Evolutionary conservation across 2,329 filamentous ascomycete genomes (phyloP).

Genomic region (Cytospora chrysosperma): DNA sequence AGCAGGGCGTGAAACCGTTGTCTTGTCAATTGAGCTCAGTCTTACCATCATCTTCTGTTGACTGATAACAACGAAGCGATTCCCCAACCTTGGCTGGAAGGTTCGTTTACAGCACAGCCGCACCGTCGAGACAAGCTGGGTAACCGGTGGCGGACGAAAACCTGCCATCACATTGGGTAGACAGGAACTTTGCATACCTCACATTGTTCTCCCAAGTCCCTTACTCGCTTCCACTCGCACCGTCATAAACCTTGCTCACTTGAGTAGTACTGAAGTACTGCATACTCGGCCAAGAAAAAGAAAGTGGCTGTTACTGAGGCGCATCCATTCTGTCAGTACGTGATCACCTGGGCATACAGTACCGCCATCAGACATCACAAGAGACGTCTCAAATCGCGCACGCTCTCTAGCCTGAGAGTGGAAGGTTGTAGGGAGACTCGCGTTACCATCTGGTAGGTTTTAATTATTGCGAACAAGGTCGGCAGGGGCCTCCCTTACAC

Average conservation of each 20-base stretch:
- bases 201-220: no score
- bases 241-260: no score
- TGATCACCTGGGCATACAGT: no score
- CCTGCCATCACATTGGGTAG: no score
- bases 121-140: conserved; percentile 9
- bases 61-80: not conserved
- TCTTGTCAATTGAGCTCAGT: not conserved
- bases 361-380: not conserved
- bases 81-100: not conserved
- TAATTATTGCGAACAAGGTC: conserved; percentile 3
- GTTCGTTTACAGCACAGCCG: not conserved
- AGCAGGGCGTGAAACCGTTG: not conserved
- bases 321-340: no score
- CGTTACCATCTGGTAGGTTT: no score
- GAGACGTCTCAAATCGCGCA: not conserved
- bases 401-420: no score
- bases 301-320: no score
- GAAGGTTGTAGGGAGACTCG: not conserved
- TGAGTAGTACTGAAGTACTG: no score
- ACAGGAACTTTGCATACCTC: no score
- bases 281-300: not conserved
- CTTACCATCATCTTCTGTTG: not conserved
- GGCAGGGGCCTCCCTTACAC: conserved; percentile 16
- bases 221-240: no score
- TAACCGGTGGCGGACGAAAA: not conserved